These are phyloP conservation scores for Globisporangium alternatum DNA, from an alignment of 352 stramenopile genomes.

Conservation along the genomic window DNA sequence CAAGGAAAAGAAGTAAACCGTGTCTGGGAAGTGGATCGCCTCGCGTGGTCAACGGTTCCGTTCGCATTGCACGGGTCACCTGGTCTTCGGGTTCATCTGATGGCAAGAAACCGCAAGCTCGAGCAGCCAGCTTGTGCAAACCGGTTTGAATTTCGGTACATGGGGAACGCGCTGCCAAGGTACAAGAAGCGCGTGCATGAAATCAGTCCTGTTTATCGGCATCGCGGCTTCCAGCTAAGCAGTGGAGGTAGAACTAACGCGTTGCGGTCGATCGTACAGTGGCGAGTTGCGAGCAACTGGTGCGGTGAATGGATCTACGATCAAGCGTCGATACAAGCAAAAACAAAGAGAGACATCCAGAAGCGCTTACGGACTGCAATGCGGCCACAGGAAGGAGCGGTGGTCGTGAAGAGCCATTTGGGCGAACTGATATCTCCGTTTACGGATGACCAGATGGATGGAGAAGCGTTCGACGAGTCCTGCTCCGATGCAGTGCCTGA, in stretches of 20 bases:
- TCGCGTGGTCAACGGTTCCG: conserved; percentile 51
- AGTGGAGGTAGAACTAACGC: conserved; percentile 25
- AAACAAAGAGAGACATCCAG: conserved; percentile 34
- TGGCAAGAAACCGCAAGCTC: conserved; percentile 34
- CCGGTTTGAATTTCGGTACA: conserved; percentile 61
- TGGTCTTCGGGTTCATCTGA: conserved; percentile 33
- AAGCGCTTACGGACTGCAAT: conserved; percentile 37
- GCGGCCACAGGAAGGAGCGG: conserved; percentile 21
- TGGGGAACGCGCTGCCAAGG: conserved; percentile 49
- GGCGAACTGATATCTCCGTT: conserved; percentile 44
- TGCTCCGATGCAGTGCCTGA: not conserved
- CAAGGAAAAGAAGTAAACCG: conserved; percentile 46
- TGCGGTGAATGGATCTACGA: conserved; percentile 63
- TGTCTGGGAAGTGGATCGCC: conserved; percentile 53
- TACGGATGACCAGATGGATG: conserved; percentile 6
- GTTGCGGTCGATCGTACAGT: conserved; percentile 30
- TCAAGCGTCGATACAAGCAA: conserved; percentile 28
- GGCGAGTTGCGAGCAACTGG: conserved; percentile 54
- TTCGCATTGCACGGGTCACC: conserved; percentile 59
- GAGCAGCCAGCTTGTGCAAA: conserved; percentile 32
- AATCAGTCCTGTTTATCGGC: conserved; percentile 54
- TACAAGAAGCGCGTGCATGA: conserved; percentile 63
- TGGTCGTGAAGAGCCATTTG: conserved; percentile 48
- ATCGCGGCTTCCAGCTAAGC: conserved; percentile 29
- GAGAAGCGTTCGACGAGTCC: not conserved